These are phyloP conservation scores for Boletus sp. DNA, from an alignment of 768 basidiomycete genomes.

Conservation along the genomic window DNA sequence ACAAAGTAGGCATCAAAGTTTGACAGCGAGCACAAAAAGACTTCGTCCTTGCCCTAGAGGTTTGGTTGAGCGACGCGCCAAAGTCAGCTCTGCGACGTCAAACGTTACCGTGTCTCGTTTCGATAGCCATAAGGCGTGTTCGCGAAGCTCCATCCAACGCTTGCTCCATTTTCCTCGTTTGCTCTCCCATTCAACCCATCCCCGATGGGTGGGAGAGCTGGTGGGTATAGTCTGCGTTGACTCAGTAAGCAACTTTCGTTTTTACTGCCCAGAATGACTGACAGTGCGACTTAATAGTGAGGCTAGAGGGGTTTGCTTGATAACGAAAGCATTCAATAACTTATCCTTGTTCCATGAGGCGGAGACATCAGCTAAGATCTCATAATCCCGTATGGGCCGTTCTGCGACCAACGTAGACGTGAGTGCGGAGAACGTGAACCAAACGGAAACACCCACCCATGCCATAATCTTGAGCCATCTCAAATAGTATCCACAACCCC, in stretches of 20 bases:
- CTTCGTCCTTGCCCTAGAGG: slow-evolving; percentile 78
- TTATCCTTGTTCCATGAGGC: slow-evolving; percentile 88
- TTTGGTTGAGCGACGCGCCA: slow-evolving; percentile 4
- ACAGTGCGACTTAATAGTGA: slow-evolving; percentile 58
- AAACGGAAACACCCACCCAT: slow-evolving; percentile 61
- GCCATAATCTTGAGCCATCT: slow-evolving; percentile 87
- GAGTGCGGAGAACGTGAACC: background rate
- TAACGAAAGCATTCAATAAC: slow-evolving; percentile 73
- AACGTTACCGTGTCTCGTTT: slow-evolving; percentile 81
- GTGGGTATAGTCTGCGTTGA: slow-evolving; percentile 48
- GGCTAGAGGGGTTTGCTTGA: slow-evolving; percentile 72
- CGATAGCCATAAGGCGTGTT: slow-evolving; percentile 82
- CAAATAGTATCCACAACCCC: slow-evolving; percentile 88
- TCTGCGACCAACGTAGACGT: slow-evolving; percentile 47
- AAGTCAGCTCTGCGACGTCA: background rate
- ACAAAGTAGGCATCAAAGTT: slow-evolving; percentile 88
- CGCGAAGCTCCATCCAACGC: slow-evolving; percentile 82
- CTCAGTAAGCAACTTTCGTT: slow-evolving; percentile 43
- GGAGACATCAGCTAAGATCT: slow-evolving; percentile 74
- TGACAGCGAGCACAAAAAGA: slow-evolving; percentile 77
- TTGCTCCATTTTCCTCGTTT: slow-evolving; percentile 97
- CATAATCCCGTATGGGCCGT: slow-evolving; percentile 85
- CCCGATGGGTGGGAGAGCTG: slow-evolving; percentile 41
- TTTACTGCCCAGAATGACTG: slow-evolving; percentile 28
- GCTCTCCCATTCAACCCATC: slow-evolving; percentile 84